Base-by-base conservation (phyloP, 805 yeast genomes). In the Kazachstania kunashirensis region DNA sequence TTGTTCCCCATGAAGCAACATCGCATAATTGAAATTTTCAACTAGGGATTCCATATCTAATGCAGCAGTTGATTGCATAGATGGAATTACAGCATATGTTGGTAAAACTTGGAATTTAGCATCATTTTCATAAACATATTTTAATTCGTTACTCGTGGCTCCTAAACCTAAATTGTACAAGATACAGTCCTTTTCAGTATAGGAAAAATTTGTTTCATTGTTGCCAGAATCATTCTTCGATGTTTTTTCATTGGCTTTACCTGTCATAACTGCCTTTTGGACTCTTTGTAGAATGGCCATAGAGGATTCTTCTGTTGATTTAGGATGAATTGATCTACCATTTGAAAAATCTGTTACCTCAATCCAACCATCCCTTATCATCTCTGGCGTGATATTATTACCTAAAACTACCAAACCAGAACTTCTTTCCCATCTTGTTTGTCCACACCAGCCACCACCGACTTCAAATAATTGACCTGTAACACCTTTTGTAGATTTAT, bases 401-500 rank as follows among this genome's bases (percentile, higher is more conserved):
- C 47, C 50, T 42, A 70, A 73, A 25, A 75, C 70, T 12, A 82
- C 82, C 31, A 73, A 80, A 48, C 98, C 97, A 45, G 78, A 77
- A 37, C 94, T 79, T 59, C 96, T 76, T 66, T 89, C 94, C 89
- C 92, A 88, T 67, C 96, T 75, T 28, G 96, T 88, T 61, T 76
- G 75, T 52, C 95, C 96, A 49, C 84, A 69, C 96, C 96, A 89
- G 29, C 96, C 97, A 41, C 92, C 95, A 48, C 97, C 98, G 48
- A 78, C 80, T 68, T 89, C 98, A 59, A 79, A 89, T 43, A 82
- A 63, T 59, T 80, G 80, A 39, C 96, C 97, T 32, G 79, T 75
- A 23, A 74, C 73, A 30, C 70, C 68, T 12, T 40, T 40, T 23
- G 68, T 66, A 15, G 38, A 41, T 8, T 46, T 49, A 18, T 32